Conservation (phyloP, 495 filamentous ascomycete genomes). For the Aspergillus conjunctus region DNA sequence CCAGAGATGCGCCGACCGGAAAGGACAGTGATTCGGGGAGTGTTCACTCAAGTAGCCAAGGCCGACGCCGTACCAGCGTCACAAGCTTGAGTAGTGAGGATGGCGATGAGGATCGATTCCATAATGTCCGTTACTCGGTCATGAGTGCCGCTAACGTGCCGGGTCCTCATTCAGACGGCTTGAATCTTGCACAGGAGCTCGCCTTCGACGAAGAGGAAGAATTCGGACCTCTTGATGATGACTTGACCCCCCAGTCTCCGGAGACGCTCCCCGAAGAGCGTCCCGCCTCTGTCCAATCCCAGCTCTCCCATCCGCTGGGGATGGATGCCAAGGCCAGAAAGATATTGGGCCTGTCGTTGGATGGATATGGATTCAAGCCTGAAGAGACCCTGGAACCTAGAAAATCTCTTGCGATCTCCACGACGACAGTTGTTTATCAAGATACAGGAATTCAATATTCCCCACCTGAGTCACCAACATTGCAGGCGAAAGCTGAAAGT, state of each 20-base stretch:
- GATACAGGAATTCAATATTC: constrained; percentile 82
- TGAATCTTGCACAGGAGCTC: constrained; percentile 89
- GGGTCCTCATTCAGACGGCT: constrained; percentile 59
- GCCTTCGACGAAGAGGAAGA: constrained; percentile 80
- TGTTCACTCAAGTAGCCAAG: constrained; percentile 72
- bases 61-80: constrained; percentile 54
- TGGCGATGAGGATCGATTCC: constrained; percentile 50
- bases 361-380: constrained; percentile 26
- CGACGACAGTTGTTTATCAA: constrained; percentile 50
- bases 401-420: constrained; percentile 19
- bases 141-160: constrained; percentile 55
- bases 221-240: constrained; percentile 43
- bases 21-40: constrained; percentile 73
- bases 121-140: constrained; percentile 65
- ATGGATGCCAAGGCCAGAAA: constrained; percentile 51
- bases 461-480: constrained; percentile 72
- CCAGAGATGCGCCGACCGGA: constrained; percentile 41
- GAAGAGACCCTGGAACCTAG: constrained; percentile 24
- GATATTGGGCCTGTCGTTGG: constrained; percentile 49
- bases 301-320: constrained; percentile 40
- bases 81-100: constrained; percentile 66
- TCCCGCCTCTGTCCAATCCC: constrained; percentile 46
- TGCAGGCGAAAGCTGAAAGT: constrained; percentile 27
- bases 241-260: constrained; percentile 33
- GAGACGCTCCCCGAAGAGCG: constrained; percentile 52